Conservation (phyloP, 345 rosid genomes). For the Eucalyptus leucophloia region DNA sequence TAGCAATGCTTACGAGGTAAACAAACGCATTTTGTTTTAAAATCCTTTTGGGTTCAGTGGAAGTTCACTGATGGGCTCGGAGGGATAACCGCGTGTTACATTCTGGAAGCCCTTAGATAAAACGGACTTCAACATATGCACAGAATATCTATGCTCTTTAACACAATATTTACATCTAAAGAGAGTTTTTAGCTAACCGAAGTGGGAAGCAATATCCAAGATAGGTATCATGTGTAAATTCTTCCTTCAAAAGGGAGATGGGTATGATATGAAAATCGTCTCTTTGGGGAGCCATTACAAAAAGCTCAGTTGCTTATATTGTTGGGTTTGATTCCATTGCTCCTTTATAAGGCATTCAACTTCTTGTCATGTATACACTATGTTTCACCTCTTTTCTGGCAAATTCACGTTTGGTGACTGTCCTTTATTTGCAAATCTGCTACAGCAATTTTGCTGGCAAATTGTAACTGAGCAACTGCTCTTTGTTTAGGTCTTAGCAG, state of each 20-base stretch:
- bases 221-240: not conserved
- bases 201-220: not conserved
- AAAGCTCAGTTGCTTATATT: not conserved
- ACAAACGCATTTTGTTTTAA: not conserved
- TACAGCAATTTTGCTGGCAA: not conserved
- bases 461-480: not conserved
- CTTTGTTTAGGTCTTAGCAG: constrained; percentile 69
- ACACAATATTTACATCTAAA: not conserved
- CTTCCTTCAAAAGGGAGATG: not conserved
- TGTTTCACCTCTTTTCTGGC: not conserved
- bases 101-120: not conserved
- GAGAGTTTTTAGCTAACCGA: not conserved
- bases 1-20: constrained; percentile 97
- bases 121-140: not conserved
- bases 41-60: not conserved
- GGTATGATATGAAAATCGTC: not conserved
- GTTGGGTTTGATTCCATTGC: not conserved
- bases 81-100: not conserved
- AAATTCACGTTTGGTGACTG: not conserved
- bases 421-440: not conserved
- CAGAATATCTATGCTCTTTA: not conserved
- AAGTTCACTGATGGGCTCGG: not conserved
- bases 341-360: not conserved
- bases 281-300: not conserved
- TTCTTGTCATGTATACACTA: not conserved